Conservation (phyloP, 2,329 filamentous ascomycete species). For the Aspergillus sclerotialis region DNA sequence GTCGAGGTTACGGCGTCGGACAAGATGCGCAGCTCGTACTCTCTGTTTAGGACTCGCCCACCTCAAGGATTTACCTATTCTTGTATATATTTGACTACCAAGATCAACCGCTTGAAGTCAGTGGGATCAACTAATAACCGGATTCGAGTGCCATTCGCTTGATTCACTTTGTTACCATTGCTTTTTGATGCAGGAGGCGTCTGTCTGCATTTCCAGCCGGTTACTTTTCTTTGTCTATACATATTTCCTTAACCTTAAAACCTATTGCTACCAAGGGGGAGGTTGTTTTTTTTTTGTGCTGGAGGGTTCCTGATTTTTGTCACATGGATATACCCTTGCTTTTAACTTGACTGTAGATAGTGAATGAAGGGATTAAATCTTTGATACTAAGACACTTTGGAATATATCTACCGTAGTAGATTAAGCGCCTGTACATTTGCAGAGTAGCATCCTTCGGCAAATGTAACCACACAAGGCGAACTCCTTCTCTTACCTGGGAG, state of each 20-base stretch:
- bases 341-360: too few species aligned
- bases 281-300: conserved; percentile 5
- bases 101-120: conserved; percentile 10
- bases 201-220: conserved; percentile 21
- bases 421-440: too few species aligned
- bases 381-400: too few species aligned
- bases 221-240: conserved; percentile 12
- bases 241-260: conserved; percentile 6
- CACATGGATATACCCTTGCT: too few species aligned
- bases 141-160: conserved; percentile 20
- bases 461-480: too few species aligned
- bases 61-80: conserved; percentile 11
- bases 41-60: conserved; percentile 49
- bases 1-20: conserved; percentile 55
- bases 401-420: too few species aligned
- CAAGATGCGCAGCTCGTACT: conserved; percentile 59
- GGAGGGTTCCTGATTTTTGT: conserved; percentile 10
- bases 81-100: conserved; percentile 19
- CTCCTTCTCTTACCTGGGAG: too few species aligned
- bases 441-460: too few species aligned
- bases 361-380: too few species aligned
- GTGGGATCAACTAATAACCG: background rate
- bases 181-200: conserved; percentile 19
- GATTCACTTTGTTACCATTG: conserved; percentile 8
- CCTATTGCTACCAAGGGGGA: conserved; percentile 4